These are phyloP conservation scores for Elsinoe arachidis DNA, from an alignment of 2,329 filamentous ascomycete genomes.

Conservation along the genomic window DNA sequence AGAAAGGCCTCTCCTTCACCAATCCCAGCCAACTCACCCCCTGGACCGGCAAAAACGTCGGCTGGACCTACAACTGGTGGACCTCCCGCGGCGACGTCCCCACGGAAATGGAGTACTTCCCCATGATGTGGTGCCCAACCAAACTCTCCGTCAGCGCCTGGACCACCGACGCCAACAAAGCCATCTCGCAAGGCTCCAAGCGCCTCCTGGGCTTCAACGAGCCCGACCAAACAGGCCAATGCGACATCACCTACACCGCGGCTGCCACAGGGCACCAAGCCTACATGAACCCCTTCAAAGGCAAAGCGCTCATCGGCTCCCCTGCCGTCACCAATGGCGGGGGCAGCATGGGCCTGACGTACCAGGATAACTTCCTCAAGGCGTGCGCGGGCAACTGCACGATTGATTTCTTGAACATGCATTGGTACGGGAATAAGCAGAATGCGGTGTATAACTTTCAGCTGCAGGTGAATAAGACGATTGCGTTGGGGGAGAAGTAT, in stretches of 20 bases:
- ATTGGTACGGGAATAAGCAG: slow-evolving; percentile 52
- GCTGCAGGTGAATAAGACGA: slow-evolving; percentile 41
- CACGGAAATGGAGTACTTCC: slow-evolving; percentile 49
- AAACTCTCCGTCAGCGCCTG: slow-evolving; percentile 42
- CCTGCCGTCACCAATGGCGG: slow-evolving; percentile 58
- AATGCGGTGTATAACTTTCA: slow-evolving; percentile 43
- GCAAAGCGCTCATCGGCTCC: slow-evolving; percentile 46
- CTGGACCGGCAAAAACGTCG: slow-evolving; percentile 39
- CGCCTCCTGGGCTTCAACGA: slow-evolving; percentile 63
- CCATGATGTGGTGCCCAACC: slow-evolving; percentile 55
- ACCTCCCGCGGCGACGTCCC: slow-evolving; percentile 34
- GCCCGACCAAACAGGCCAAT: slow-evolving; percentile 52
- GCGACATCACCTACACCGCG: slow-evolving; percentile 44
- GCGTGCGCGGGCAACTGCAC: slow-evolving; percentile 45
- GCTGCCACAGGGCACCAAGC: slow-evolving; percentile 47
- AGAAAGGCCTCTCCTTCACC: slow-evolving; percentile 65
- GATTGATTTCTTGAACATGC: slow-evolving; percentile 53
- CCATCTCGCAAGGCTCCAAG: slow-evolving; percentile 47
- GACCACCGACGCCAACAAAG: slow-evolving; percentile 41
- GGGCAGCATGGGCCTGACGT: slow-evolving; percentile 44
- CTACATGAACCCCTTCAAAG: slow-evolving; percentile 48
- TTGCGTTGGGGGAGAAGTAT: slow-evolving; percentile 29
- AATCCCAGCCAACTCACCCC: slow-evolving; percentile 43
- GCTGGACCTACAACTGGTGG: slow-evolving; percentile 64
- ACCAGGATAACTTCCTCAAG: slow-evolving; percentile 46